phyloP scores from a whole-genome alignment of 2,329 filamentous ascomycete species.

The Xylariaceae sp. region DNA sequence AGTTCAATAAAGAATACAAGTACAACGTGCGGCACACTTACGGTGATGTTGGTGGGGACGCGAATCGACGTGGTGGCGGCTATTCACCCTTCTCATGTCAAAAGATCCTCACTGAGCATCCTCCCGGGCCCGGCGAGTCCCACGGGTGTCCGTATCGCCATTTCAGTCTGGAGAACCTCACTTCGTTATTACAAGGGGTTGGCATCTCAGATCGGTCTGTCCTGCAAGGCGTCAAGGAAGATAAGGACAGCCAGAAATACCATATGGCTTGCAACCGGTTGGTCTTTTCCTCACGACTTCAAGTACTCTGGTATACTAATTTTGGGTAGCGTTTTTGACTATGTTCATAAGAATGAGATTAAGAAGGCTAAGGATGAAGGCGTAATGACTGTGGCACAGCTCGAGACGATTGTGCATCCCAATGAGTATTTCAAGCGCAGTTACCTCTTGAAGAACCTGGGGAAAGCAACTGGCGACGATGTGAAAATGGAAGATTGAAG shows the following conservation, averaged over 20 bases:
- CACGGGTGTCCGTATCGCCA: constrained; percentile 98
- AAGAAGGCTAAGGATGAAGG: constrained; percentile 72
- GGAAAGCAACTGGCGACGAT: constrained; percentile 46
- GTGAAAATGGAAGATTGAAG: constrained; percentile 50
- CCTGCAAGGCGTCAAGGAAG: constrained; percentile 77
- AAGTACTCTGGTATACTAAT: constrained; percentile 8
- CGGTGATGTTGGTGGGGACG: constrained; percentile 90
- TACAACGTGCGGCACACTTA: constrained; percentile 97
- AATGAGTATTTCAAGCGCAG: constrained; percentile 98
- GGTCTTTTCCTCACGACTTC: constrained; percentile 24
- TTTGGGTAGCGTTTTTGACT: constrained; percentile 73
- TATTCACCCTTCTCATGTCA: constrained; percentile 93
- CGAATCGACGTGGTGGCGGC: constrained; percentile 78
- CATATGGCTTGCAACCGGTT: constrained; percentile 94
- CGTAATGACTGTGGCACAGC: constrained; percentile 66
- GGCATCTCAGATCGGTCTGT: constrained; percentile 77
- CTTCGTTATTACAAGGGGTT: constrained; percentile 67
- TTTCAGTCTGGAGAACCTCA: constrained; percentile 83
- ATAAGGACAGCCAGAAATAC: constrained; percentile 82
- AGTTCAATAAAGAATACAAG: constrained; percentile 94
- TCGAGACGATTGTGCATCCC: constrained; percentile 94
- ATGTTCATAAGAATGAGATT: constrained; percentile 74
- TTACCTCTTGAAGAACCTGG: constrained; percentile 80
- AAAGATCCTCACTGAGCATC: constrained; percentile 86
- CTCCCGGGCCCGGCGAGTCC: constrained; percentile 79